These are phyloP conservation scores for Mucor indicus DNA, from an alignment of 371 early-diverging fungal genomes.

Conservation along the genomic window DNA sequence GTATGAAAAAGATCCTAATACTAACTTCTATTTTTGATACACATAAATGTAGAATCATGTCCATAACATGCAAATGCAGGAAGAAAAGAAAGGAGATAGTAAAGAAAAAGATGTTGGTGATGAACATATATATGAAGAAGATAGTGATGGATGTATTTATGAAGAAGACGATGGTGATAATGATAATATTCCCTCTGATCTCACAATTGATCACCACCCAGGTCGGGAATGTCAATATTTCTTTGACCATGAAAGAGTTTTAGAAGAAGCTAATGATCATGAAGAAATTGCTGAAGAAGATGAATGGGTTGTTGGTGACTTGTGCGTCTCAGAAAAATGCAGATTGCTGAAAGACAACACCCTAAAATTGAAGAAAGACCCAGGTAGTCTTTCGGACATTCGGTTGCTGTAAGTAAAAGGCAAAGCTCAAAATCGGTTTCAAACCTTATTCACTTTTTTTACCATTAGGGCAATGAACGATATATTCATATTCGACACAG, in stretches of 20 bases:
- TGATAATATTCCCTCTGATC: slow-evolving; percentile 6
- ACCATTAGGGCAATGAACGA: slow-evolving; percentile 4
- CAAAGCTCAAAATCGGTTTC: slow-evolving; percentile 4
- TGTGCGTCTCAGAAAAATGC: slow-evolving; percentile 6
- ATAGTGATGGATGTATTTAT: background rate
- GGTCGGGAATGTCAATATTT: slow-evolving; percentile 2
- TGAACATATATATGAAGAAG: background rate
- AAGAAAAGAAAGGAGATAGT: slow-evolving; percentile 2
- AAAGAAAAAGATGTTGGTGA: background rate
- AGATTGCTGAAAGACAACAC: slow-evolving; percentile 4
- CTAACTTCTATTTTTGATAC: background rate
- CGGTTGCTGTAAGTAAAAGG: slow-evolving; percentile 9
- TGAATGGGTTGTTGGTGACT: slow-evolving; percentile 1
- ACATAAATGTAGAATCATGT: slow-evolving; percentile 3
- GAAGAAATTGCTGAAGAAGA: background rate
- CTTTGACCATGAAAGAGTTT: slow-evolving; percentile 4
- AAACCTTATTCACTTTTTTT: slow-evolving; percentile 1
- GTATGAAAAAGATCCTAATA: slow-evolving; percentile 1
- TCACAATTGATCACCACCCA: slow-evolving; percentile 8
- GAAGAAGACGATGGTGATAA: background rate
- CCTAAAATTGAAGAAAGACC: background rate
- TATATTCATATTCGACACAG: slow-evolving; percentile 4
- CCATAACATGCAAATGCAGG: background rate
- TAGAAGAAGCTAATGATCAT: background rate
- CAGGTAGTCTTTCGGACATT: slow-evolving; percentile 9